Evolutionary conservation across 495 filamentous ascomycete genomes (phyloP), one percentile per base, ranked within the genome.

Genomic region (Trichoderma reesei): DNA sequence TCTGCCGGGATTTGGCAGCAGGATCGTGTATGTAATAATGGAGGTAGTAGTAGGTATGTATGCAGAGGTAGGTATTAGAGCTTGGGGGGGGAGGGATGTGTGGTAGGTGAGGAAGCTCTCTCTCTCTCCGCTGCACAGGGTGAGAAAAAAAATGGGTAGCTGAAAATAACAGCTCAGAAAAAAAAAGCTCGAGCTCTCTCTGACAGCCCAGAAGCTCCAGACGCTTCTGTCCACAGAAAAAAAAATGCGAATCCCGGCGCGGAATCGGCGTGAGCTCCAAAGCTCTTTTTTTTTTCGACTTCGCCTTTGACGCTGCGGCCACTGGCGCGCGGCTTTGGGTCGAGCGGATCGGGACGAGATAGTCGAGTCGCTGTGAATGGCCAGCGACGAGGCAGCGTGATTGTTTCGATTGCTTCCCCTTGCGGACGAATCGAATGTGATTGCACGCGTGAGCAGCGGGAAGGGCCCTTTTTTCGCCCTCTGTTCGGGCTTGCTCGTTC

Each of bases 331-430:
- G 51, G 51, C 51, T 56, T 56, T n/a, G n/a, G 42, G 42, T 8
- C 44, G 5, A 56, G 51, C 51, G 51, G 51, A 56, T 56, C 51
- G 51, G 51, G 18, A 56, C 51, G 51, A 56, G 51, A 56, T 56
- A 56, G 51, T 56, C 51, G 51, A 44, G 61, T 41, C 33, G 61
- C 61, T 63, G 61, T 63, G 61, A 63, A 63, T 63, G 61, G 61
- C 61, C 61, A 44, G 18, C 37, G 37, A 39, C 37, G n/a, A n/a
- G n/a, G 37, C 33, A 39, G 11, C 14, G 51, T 26, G 11, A n/a
- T 20, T 56, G 51, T 56, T 56, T 56, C 51, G 51, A 9, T 56
- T n/a, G 51, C n/a, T n/a, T n/a, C 34, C 51, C 51, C 51, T 56
- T 31, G 18, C 26, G 51, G 51, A 34, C 51, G 51, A 56, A 56